phyloP scores from a whole-genome alignment of 257 asterid species.

The Solanum chmielewskii region DNA sequence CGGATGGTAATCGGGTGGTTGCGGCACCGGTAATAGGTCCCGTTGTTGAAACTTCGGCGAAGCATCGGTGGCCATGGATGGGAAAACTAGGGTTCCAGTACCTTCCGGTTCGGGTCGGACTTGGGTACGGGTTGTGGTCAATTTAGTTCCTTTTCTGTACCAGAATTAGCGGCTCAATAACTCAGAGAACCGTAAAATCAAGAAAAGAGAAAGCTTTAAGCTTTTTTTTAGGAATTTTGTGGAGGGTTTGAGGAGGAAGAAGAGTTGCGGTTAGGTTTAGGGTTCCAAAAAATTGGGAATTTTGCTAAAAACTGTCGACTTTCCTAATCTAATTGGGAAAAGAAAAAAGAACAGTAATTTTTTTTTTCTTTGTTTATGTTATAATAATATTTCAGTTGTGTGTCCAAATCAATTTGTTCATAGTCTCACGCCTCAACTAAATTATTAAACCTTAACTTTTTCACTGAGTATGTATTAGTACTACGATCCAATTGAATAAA shows the following conservation, averaged over 20 bases:
- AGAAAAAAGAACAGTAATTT: background rate
- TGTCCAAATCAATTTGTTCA: background rate
- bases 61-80: constrained; percentile 65
- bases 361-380: background rate
- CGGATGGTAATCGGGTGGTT: constrained; percentile 39
- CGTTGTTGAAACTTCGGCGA: constrained; percentile 58
- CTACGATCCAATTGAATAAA: background rate
- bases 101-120: background rate
- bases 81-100: background rate
- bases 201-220: background rate
- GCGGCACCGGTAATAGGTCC: constrained; percentile 45
- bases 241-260: background rate
- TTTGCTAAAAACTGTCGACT: background rate
- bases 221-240: background rate
- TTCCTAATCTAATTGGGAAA: background rate
- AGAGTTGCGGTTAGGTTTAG: background rate
- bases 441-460: background rate
- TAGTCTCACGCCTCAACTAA: background rate
- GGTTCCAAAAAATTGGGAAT: background rate
- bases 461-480: background rate
- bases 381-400: background rate
- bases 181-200: background rate
- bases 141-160: background rate
- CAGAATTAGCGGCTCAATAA: background rate
- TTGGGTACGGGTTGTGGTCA: background rate